phyloP scores from a whole-genome alignment of 345 rosid species.

The Adansonia digitata region DNA sequence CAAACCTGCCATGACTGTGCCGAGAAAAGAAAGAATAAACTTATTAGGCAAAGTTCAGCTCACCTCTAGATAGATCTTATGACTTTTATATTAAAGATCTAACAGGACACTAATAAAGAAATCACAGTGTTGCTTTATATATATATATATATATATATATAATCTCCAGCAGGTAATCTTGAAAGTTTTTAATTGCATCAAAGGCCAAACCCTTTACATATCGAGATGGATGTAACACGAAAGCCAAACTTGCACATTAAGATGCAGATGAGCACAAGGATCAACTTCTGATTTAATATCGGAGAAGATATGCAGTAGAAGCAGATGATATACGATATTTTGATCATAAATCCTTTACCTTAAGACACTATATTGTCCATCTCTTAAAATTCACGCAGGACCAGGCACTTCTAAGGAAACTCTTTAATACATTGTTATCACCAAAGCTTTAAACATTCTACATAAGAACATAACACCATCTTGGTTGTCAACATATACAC shows the following conservation, averaged over 20 bases:
- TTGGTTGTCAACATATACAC: too few relatives aligned
- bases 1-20: slow-evolving; percentile 63
- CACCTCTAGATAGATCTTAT: not conserved
- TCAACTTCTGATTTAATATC: slow-evolving; percentile 39
- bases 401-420: not conserved
- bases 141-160: too few relatives aligned
- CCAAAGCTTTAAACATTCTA: not conserved
- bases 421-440: not conserved
- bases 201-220: not conserved
- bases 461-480: not conserved
- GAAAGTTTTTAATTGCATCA: not conserved
- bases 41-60: not conserved
- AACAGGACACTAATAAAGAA: not conserved
- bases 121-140: too few relatives aligned
- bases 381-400: slow-evolving; percentile 17
- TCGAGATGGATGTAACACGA: slow-evolving; percentile 29
- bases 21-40: not conserved
- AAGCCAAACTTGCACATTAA: slow-evolving; percentile 54
- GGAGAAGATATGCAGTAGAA: slow-evolving; percentile 31
- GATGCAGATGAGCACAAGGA: slow-evolving; percentile 31
- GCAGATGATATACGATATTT: slow-evolving; percentile 27
- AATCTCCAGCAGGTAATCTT: not conserved
- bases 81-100: not conserved
- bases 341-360: slow-evolving; percentile 10
- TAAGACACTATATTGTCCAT: slow-evolving; percentile 35